These are phyloP conservation scores for Aureobasidium musti DNA, from an alignment of 2,329 filamentous ascomycete species.

Conservation along the genomic window DNA sequence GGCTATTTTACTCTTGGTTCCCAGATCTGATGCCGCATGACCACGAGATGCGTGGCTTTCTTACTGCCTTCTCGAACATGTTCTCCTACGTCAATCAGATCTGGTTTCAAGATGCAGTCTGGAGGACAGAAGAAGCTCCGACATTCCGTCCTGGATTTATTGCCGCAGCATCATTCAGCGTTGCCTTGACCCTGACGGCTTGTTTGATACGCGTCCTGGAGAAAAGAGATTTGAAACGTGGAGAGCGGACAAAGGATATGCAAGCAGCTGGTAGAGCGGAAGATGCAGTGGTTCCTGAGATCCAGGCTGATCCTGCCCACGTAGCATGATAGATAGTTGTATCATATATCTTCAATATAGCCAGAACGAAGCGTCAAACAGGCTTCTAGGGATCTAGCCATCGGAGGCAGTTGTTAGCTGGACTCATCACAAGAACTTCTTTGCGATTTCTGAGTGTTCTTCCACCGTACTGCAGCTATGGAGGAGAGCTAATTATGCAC, in stretches of 20 bases:
- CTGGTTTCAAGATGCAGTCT: slow-evolving; percentile 59
- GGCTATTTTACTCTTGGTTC: slow-evolving; percentile 49
- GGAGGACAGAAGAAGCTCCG: slow-evolving; percentile 51
- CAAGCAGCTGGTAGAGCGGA: background rate
- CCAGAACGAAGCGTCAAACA: too few relatives aligned
- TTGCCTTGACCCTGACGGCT: slow-evolving; percentile 20
- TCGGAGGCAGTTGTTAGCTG: too few relatives aligned
- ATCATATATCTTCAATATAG: too few relatives aligned
- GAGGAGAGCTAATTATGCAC: too few relatives aligned
- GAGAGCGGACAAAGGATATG: background rate
- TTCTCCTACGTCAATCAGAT: slow-evolving; percentile 46
- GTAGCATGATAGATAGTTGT: background rate
- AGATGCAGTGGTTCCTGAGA: background rate
- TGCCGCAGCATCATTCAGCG: slow-evolving; percentile 41
- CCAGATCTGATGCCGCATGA: slow-evolving; percentile 46
- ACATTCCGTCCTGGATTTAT: slow-evolving; percentile 50
- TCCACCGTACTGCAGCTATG: too few relatives aligned
- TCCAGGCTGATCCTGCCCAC: background rate
- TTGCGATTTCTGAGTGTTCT: too few relatives aligned
- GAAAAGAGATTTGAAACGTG: slow-evolving; percentile 10
- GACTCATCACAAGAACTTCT: too few relatives aligned
- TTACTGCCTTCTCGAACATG: slow-evolving; percentile 36
- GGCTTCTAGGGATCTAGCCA: too few relatives aligned
- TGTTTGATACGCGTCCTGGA: slow-evolving; percentile 20
- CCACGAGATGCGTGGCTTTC: slow-evolving; percentile 56